phyloP scores from a whole-genome alignment of 345 rosid species.

The Litchi chinensis region DNA sequence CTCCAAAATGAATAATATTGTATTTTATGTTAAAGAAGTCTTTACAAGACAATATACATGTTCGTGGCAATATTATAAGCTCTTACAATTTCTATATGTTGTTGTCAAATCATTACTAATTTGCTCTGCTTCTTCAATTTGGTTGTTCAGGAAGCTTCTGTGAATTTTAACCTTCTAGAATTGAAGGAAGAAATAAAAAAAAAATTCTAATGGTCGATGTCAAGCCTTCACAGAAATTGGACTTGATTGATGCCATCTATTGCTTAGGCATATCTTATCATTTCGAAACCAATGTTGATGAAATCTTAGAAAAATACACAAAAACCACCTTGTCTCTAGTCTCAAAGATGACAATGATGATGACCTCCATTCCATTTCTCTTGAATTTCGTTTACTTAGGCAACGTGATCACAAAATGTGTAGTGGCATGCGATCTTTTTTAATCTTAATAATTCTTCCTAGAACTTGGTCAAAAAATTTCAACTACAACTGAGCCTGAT shows the following conservation, averaged over 20 bases:
- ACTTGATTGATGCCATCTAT: slow-evolving; percentile 39
- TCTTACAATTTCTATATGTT: no score
- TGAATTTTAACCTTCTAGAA: slow-evolving; percentile 12
- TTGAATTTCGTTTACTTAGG: slow-evolving; percentile 33
- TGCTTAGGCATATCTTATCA: slow-evolving; percentile 51
- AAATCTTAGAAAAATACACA: slow-evolving; percentile 8
- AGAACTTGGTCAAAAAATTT: no score
- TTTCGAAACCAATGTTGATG: slow-evolving; percentile 45
- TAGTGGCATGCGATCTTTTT: neutral
- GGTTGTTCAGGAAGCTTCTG: no score
- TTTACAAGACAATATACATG: no score
- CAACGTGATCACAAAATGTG: slow-evolving; percentile 24
- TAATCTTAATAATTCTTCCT: neutral
- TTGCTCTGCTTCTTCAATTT: no score
- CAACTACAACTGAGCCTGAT: neutral
- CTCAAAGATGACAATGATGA: neutral
- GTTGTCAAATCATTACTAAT: no score
- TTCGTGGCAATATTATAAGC: no score
- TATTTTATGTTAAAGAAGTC: no score
- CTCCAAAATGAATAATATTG: no score
- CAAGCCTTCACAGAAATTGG: slow-evolving; percentile 3
- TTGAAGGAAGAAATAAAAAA: slow-evolving; percentile 25
- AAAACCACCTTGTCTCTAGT: neutral
- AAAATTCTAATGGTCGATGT: slow-evolving; percentile 8
- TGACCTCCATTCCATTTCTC: slow-evolving; percentile 16